phyloP scores from a whole-genome alignment of 2,329 filamentous ascomycete species.

The Fusarium guadeloupense region DNA sequence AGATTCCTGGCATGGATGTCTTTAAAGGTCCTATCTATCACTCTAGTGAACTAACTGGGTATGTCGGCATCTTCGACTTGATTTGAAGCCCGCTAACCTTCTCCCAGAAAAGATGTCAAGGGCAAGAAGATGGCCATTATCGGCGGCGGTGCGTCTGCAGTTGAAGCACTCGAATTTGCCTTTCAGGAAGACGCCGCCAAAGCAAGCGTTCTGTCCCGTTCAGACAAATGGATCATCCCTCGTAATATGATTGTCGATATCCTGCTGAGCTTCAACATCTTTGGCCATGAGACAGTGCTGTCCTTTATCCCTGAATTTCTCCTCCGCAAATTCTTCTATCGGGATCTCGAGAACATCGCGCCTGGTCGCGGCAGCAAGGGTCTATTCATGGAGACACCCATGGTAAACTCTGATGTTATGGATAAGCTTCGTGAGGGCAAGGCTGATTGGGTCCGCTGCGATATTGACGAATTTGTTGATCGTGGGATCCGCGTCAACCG shows the following conservation, averaged over 20 bases:
- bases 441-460: conserved; percentile 83
- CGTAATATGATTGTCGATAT: conserved; percentile 79
- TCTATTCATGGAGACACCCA: conserved; percentile 84
- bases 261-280: conserved; percentile 79
- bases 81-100: conserved; percentile 25
- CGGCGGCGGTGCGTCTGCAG: conserved; percentile 81
- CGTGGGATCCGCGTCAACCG: conserved; percentile 76
- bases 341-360: conserved; percentile 78
- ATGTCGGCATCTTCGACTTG: conserved; percentile 3
- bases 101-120: conserved; percentile 68
- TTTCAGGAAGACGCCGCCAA: conserved; percentile 71
- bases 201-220: conserved; percentile 77
- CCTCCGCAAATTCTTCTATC: conserved; percentile 82
- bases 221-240: conserved; percentile 89
- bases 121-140: conserved; percentile 81
- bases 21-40: conserved; percentile 80
- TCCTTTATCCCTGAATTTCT: conserved; percentile 82
- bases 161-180: conserved; percentile 85
- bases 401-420: conserved; percentile 87
- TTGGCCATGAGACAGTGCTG: conserved; percentile 78
- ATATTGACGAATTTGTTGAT: conserved; percentile 73
- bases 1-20: conserved; percentile 73
- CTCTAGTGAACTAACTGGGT: conserved; percentile 76
- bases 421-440: conserved; percentile 75
- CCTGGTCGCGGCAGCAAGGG: conserved; percentile 69